Percentiles rank a stretch among this genome's conserved stretches.
Evolutionary conservation across 768 basidiomycete species (phyloP).

Genomic region (Pulveroboletus frians): DNA sequence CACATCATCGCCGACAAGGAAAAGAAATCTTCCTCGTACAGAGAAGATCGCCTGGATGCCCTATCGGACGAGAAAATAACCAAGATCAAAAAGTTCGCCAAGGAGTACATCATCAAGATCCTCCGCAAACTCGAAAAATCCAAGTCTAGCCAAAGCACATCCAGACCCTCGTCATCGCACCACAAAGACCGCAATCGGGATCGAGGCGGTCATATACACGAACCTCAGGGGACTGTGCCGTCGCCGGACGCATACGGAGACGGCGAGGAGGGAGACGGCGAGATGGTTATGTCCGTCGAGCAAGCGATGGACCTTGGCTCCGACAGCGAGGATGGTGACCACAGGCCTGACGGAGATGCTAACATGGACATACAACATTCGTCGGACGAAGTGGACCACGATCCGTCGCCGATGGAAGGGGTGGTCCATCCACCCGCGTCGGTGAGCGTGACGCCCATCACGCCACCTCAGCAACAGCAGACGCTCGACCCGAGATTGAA

Average conservation of each 20-base stretch:
- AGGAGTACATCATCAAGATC: slow-evolving; percentile 85
- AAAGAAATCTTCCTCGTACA: slow-evolving; percentile 81
- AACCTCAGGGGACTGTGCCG: slow-evolving; percentile 10
- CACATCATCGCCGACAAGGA: slow-evolving; percentile 89
- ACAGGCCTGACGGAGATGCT: slow-evolving; percentile 4
- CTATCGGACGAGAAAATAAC: slow-evolving; percentile 80
- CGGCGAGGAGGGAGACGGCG: slow-evolving; percentile 23
- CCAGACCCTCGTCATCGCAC: slow-evolving; percentile 15
- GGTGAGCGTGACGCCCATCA: slow-evolving; percentile 29
- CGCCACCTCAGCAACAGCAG: slow-evolving; percentile 22
- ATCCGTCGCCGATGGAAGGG: slow-evolving; percentile 32
- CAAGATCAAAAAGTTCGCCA: slow-evolving; percentile 92
- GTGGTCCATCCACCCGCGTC: slow-evolving; percentile 25
- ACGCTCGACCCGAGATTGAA: slow-evolving; percentile 29
- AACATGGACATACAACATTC: slow-evolving; percentile 27
- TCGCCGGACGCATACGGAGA: slow-evolving; percentile 13
- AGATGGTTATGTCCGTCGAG: slow-evolving; percentile 38
- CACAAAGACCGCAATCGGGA: slow-evolving; percentile 6
- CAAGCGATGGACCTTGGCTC: slow-evolving; percentile 43
- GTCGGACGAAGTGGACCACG: slow-evolving; percentile 24
- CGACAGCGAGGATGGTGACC: slow-evolving; percentile 29
- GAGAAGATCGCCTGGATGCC: slow-evolving; percentile 63
- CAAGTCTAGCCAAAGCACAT: slow-evolving; percentile 19
- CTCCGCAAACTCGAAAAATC: slow-evolving; percentile 57
- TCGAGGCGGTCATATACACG: not conserved